Conservation (phyloP, 2,329 filamentous ascomycete genomes). For the Fusarium tricinctum region DNA sequence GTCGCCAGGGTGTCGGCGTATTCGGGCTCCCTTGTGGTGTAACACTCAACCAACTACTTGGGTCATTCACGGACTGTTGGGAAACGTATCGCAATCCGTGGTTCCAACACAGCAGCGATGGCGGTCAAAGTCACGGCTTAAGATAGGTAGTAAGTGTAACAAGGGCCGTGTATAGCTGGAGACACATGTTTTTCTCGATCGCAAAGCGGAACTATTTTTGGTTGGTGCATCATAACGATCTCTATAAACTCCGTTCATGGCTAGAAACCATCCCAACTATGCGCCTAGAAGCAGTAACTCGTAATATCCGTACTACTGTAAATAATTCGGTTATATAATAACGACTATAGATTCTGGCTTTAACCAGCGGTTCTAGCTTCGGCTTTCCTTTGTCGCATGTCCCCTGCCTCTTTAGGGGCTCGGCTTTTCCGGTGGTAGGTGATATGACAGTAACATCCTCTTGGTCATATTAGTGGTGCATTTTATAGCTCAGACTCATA, state of each 20-base stretch:
- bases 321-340: slow-evolving; percentile 24
- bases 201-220: slow-evolving; percentile 15
- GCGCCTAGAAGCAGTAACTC: neutral
- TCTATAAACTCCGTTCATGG: slow-evolving; percentile 1
- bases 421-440: slow-evolving; percentile 7
- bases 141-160: slow-evolving; percentile 1
- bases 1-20: slow-evolving; percentile 9
- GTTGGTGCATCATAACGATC: neutral
- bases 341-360: slow-evolving; percentile 15
- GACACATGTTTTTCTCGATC: slow-evolving; percentile 6
- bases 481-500: slow-evolving; percentile 17
- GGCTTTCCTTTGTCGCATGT: slow-evolving; percentile 2
- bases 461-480: slow-evolving; percentile 18
- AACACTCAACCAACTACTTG: slow-evolving; percentile 31
- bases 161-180: slow-evolving; percentile 1
- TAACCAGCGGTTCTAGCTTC: slow-evolving; percentile 7
- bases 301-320: neutral
- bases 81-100: slow-evolving; percentile 20
- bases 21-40: slow-evolving; percentile 27
- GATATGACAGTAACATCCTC: slow-evolving; percentile 16
- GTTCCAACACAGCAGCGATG: slow-evolving; percentile 24
- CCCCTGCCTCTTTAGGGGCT: neutral
- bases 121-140: slow-evolving; percentile 6
- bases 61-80: slow-evolving; percentile 26
- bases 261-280: neutral